Evolutionary conservation across 306 rosid genomes (phyloP).

Genomic region (Cicer judaicum): DNA sequence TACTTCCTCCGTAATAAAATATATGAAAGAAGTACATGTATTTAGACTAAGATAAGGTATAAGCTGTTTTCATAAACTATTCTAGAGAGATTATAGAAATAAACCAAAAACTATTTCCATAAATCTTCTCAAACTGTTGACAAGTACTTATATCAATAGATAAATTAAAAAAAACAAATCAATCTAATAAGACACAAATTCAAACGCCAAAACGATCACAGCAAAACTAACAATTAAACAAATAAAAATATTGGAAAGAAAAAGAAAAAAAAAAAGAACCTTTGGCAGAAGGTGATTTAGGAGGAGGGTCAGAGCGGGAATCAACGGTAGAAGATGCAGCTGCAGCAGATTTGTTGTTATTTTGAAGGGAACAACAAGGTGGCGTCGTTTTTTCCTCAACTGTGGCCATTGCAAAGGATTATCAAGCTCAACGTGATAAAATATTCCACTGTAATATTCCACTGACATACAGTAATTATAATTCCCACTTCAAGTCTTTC

Average conservation of each 20-base stretch:
- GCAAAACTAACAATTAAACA: background rate
- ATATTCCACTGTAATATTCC: conserved; percentile 62
- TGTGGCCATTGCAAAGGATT: conserved; percentile 92
- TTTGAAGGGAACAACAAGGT: conserved; percentile 48
- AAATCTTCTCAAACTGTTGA: too few species aligned
- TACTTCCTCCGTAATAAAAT: too few species aligned
- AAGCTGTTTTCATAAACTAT: too few species aligned
- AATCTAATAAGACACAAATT: too few species aligned
- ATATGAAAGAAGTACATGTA: too few species aligned
- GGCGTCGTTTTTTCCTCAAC: conserved; percentile 88
- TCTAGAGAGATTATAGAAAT: too few species aligned
- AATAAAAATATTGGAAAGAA: background rate
- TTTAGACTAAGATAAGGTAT: too few species aligned
- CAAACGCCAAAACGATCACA: background rate
- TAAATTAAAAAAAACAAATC: too few species aligned
- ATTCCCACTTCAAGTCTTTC: conserved; percentile 6
- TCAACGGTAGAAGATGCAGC: conserved; percentile 51
- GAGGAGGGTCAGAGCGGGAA: conserved; percentile 53
- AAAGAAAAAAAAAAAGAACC: conserved; percentile 41
- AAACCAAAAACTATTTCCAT: too few species aligned
- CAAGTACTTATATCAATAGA: too few species aligned
- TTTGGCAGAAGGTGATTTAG: conserved; percentile 63
- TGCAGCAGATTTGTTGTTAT: conserved; percentile 1
- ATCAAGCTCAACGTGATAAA: conserved; percentile 64
- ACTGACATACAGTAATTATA: conserved; percentile 74